Evolutionary conservation across 768 basidiomycete species (phyloP).

Genomic region (Phaeotremella fagi): DNA sequence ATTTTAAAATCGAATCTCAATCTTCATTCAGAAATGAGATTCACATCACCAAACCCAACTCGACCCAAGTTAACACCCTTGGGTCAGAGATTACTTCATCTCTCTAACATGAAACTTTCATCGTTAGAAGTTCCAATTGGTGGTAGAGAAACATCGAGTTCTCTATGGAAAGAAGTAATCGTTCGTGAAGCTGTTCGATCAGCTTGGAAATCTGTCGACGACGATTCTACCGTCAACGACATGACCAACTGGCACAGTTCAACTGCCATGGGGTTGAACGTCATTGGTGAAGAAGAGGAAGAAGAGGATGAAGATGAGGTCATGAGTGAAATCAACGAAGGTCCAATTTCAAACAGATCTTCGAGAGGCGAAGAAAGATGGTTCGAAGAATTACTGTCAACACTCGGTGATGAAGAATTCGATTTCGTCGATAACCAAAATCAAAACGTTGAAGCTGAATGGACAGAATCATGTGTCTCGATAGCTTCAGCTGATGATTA

Average conservation of each 20-base stretch:
- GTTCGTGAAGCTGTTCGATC: slow-evolving; percentile 29
- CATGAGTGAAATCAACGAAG: background rate
- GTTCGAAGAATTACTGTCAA: slow-evolving; percentile 36
- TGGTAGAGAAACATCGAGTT: slow-evolving; percentile 14
- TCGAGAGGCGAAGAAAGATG: slow-evolving; percentile 22
- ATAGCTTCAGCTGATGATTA: slow-evolving; percentile 5
- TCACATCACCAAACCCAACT: slow-evolving; percentile 15
- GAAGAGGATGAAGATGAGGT: slow-evolving; percentile 10
- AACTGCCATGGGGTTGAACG: slow-evolving; percentile 34
- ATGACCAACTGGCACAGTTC: slow-evolving; percentile 25
- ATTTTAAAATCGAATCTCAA: background rate
- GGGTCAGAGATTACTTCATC: slow-evolving; percentile 31
- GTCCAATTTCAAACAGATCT: background rate
- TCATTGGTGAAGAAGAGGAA: slow-evolving; percentile 39
- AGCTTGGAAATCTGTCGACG: slow-evolving; percentile 40
- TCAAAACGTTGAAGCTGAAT: slow-evolving; percentile 13
- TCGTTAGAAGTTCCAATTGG: slow-evolving; percentile 19
- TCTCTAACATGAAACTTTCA: slow-evolving; percentile 37
- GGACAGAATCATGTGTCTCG: slow-evolving; percentile 26
- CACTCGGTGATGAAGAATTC: slow-evolving; percentile 23
- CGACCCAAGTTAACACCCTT: slow-evolving; percentile 34
- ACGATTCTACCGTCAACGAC: slow-evolving; percentile 12
- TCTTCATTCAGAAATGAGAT: slow-evolving; percentile 23
- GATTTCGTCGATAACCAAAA: slow-evolving; percentile 6
- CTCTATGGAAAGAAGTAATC: slow-evolving; percentile 27